phyloP scores from a whole-genome alignment of 129 eudicot species.

The Saussurea involucrata region DNA sequence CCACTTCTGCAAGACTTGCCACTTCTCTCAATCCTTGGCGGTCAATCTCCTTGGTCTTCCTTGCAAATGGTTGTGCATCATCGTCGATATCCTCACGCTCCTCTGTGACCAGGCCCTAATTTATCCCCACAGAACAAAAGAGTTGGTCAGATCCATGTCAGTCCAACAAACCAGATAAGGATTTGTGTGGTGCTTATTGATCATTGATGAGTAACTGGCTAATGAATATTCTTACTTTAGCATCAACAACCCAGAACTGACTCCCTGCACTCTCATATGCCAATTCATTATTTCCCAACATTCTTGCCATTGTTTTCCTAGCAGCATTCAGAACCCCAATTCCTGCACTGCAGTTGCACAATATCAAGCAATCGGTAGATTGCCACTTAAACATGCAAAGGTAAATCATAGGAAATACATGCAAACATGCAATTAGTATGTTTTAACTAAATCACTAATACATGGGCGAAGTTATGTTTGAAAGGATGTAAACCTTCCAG shows the following conservation, averaged over 20 bases:
- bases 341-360: constrained; percentile 83
- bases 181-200: not conserved
- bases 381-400: not conserved
- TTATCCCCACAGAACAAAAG: constrained; percentile 3
- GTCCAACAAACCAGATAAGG: not conserved
- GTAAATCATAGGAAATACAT: not conserved
- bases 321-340: constrained; percentile 97
- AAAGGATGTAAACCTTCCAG: constrained; percentile 68
- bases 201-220: not conserved
- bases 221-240: constrained; percentile 52
- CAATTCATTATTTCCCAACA: constrained; percentile 77
- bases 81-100: constrained; percentile 77
- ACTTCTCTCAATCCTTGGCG: constrained; percentile 94
- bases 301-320: constrained; percentile 98
- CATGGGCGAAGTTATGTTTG: not conserved
- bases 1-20: constrained; percentile 91
- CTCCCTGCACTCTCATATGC: constrained; percentile 93
- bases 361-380: not conserved
- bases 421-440: not conserved
- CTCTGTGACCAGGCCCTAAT: constrained; percentile 88
- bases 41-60: constrained; percentile 69
- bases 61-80: constrained; percentile 87
- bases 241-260: constrained; percentile 99
- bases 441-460: not conserved
- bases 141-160: not conserved